Evolutionary conservation across 176 grass and related monocot genomes (phyloP), one percentile per base, ranked within the genome.

Genomic region (Thinopyrum elongatum): DNA sequence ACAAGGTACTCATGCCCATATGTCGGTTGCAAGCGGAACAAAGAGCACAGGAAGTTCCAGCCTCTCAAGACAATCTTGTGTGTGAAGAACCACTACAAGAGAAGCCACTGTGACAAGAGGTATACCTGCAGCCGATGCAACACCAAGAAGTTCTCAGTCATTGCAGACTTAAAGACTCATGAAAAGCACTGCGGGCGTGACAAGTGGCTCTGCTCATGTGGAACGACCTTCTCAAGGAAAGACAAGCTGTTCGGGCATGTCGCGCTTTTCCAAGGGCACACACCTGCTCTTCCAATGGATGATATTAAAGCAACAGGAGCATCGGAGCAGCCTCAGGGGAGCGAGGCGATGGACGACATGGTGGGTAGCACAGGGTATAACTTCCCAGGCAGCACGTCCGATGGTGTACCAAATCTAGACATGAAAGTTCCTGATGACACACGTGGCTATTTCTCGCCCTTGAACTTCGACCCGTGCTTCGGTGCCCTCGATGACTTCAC

Each of bases 51-150:
- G 85, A 97, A 94, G 79, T 97, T 97, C 70, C 95, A 94, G 74
- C 95, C 95, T 78, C 83, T 97, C 30, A 97, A 97, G 81, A 97
- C 95, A 63, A 97, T 97, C 25, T 77, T 94, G 51, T 97, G 95
- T 66, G 95, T 97, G 77, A 97, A 97, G 81, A 97, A 97, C 84
- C 95, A 97, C 81, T 97, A 94, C 81, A 97, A 97, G 66, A 86
- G 95, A 83, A 97, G 92, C 90, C 95, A 97, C 31, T 97, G 95
- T 19, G 95, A 97, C 90, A 97, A 97, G 90, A 97, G 95, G 74
- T 97, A 97, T 81, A 94, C 88, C 27, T 97, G 95, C 78, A 97
- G 95, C 89, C 84, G 95, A 21, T 97, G 95, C 80, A 89, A 94
- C 16, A 88, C 92, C 33, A 97, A 97, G 39, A 97, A 94, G 80